Evolutionary conservation across 1,284 basidiomycete genomes (phyloP).

Genomic region (Phellopilus nigrolimitatus): DNA sequence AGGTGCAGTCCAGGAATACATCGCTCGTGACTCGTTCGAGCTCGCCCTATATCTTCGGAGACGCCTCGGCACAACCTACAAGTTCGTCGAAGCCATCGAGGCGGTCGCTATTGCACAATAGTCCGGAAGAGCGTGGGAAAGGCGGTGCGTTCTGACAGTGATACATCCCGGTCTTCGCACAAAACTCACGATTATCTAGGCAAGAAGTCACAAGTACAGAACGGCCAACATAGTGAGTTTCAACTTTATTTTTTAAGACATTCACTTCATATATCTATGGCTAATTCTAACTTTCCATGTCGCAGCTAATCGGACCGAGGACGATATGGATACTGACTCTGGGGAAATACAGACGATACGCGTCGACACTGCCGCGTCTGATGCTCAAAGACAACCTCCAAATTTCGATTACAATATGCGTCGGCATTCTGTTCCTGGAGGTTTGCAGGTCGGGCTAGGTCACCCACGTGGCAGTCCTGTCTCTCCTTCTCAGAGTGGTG

Average conservation of each 20-base stretch:
- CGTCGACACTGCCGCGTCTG: constrained; percentile 13
- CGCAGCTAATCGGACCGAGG: constrained; percentile 30
- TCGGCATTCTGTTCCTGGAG: constrained; percentile 58
- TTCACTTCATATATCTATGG: constrained; percentile 6
- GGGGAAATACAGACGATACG: constrained; percentile 18
- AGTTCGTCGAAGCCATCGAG: constrained; percentile 44
- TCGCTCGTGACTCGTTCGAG: constrained; percentile 47
- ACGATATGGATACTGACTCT: constrained; percentile 45
- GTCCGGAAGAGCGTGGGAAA: constrained; percentile 18
- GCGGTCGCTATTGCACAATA: constrained; percentile 43
- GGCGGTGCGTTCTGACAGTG: constrained; percentile 28
- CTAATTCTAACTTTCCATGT: constrained; percentile 25
- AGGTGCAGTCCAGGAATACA: constrained; percentile 31
- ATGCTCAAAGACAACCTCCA: constrained; percentile 34
- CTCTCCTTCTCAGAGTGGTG: constrained; percentile 36
- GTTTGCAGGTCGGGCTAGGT: constrained; percentile 23
- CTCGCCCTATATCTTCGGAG: constrained; percentile 67
- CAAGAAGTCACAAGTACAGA: constrained; percentile 5
- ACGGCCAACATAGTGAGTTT: constrained; percentile 14
- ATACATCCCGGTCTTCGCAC: constrained; percentile 13
- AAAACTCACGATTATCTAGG: constrained; percentile 7
- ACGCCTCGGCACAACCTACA: constrained; percentile 44
- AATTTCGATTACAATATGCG: constrained; percentile 61
- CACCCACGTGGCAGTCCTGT: constrained; percentile 17
- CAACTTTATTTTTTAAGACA: background rate